Conservation (phyloP, 169 alveolate species). For the Plasmodium gonderi region DNA sequence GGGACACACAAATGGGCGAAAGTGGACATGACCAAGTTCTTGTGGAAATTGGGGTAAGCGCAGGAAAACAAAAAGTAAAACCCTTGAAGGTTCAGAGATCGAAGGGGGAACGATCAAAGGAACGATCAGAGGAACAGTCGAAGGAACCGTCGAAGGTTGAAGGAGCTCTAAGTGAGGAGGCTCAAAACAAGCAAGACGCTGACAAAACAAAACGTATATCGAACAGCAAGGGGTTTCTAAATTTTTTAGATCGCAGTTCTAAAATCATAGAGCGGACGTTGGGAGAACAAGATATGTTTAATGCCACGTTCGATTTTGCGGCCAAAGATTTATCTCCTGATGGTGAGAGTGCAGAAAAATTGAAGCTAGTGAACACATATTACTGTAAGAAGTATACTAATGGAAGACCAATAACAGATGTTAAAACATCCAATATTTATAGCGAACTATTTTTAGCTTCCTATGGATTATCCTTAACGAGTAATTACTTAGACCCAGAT, state of each 20-base stretch:
- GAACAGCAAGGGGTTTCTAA: conserved; percentile 7
- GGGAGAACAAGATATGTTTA: conserved; percentile 69
- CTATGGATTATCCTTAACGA: conserved; percentile 87
- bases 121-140: no score
- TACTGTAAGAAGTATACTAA: conserved; percentile 56
- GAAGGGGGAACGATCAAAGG: no score
- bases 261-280: conserved; percentile 52
- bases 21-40: neutral
- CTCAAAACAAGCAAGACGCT: neutral
- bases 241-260: conserved; percentile 30
- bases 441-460: conserved; percentile 86
- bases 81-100: neutral
- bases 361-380: conserved; percentile 55
- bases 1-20: neutral
- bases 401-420: conserved; percentile 77
- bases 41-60: neutral
- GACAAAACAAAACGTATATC: neutral
- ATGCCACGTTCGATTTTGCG: conserved; percentile 43
- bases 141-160: no score
- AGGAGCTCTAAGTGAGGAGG: no score
- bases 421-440: conserved; percentile 65
- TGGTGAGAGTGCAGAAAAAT: conserved; percentile 15
- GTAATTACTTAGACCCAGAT: conserved; percentile 80
- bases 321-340: conserved; percentile 7
- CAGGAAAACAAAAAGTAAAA: neutral